These are phyloP conservation scores for Penicillium salamii DNA, from an alignment of 495 filamentous ascomycete species.

Conservation along the genomic window DNA sequence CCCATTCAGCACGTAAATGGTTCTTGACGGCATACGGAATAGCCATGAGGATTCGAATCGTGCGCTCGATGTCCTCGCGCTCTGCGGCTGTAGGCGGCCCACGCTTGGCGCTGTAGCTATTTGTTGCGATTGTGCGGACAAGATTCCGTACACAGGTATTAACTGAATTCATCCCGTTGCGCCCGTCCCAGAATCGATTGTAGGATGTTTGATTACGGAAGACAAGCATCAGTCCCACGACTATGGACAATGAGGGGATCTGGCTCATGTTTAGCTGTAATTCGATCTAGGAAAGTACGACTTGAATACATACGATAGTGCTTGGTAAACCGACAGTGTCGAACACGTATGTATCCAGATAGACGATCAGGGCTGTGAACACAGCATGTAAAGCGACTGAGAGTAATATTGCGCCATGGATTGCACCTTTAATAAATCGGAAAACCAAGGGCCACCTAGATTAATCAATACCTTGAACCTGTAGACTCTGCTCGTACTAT, in stretches of 20 bases:
- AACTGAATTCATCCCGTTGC: conserved; percentile 56
- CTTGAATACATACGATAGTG: conserved; percentile 51
- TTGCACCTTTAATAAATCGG: conserved; percentile 73
- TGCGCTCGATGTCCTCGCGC: conserved; percentile 57
- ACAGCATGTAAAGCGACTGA: conserved; percentile 63
- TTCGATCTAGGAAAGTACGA: neutral
- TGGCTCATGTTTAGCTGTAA: conserved; percentile 15
- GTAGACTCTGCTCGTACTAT: neutral
- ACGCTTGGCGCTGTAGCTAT: conserved; percentile 31
- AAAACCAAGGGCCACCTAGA: conserved; percentile 68
- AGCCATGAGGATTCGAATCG: conserved; percentile 60
- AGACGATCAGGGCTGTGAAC: conserved; percentile 63
- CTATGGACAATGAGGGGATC: conserved; percentile 75
- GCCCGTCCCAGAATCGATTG: conserved; percentile 71
- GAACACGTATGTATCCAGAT: conserved; percentile 55
- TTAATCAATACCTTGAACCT: neutral
- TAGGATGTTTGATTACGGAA: conserved; percentile 73
- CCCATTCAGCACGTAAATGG: conserved; percentile 72
- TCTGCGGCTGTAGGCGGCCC: conserved; percentile 37
- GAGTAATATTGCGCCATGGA: conserved; percentile 62
- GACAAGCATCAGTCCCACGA: conserved; percentile 78
- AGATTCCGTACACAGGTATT: conserved; percentile 63
- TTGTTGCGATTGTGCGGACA: conserved; percentile 53
- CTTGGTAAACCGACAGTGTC: conserved; percentile 58
- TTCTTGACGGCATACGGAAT: conserved; percentile 76